A percentile compares a stretch with the other conserved stretches of the same genome.
These are phyloP conservation scores for Penicillium concentricum DNA, from an alignment of 2,329 filamentous ascomycete species.

Conservation along the genomic window DNA sequence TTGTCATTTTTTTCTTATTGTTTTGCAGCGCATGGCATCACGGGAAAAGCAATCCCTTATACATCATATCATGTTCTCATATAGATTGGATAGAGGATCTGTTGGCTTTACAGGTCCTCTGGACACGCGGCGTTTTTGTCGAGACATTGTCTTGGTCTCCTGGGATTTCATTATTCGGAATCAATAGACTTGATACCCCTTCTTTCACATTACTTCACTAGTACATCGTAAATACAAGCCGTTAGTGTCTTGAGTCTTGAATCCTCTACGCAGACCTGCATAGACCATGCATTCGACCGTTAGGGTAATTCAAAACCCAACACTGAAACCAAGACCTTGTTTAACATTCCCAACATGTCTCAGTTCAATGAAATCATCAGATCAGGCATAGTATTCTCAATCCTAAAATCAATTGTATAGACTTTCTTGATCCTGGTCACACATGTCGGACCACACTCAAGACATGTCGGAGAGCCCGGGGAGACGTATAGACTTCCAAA, in stretches of 20 bases:
- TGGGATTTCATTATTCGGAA: conserved; percentile 8
- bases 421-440: not conserved
- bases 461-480: not conserved
- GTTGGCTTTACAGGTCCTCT: not conserved
- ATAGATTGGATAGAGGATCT: conserved; percentile 11
- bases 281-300: not conserved
- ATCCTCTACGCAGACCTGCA: not conserved
- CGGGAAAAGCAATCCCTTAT: conserved; percentile 1
- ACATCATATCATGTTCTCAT: conserved; percentile 8
- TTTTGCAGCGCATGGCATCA: conserved; percentile 20
- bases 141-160: conserved; percentile 21
- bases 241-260: not conserved
- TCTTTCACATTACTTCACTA: not conserved
- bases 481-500: not conserved
- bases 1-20: not conserved
- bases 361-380: not conserved
- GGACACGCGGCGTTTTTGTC: conserved; percentile 19
- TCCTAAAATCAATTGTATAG: not conserved
- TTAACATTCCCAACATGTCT: not conserved
- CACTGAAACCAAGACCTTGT: not conserved
- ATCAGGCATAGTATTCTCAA: not conserved
- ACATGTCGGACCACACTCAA: conserved; percentile 1
- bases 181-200: conserved; percentile 31
- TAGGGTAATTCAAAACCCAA: not conserved
- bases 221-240: too few species aligned